Evolutionary conservation across 2,329 filamentous ascomycete species (phyloP).

Genomic region (Exophiala sideris): DNA sequence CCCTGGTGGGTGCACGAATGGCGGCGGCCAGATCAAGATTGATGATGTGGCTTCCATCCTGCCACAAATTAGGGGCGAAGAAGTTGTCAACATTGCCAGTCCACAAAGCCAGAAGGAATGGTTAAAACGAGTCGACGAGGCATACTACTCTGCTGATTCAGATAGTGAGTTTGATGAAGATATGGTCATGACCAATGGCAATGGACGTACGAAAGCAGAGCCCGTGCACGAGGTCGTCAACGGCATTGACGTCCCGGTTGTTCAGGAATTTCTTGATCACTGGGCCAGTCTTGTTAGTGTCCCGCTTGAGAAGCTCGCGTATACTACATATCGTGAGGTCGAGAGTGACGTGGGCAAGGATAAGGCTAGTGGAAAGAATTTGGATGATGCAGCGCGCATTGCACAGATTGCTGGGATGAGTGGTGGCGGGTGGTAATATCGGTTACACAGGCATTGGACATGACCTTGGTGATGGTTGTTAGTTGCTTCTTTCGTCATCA

Average conservation of each 20-base stretch:
- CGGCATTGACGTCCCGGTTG: constrained; percentile 59
- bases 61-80: constrained; percentile 28
- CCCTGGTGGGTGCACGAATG: constrained; percentile 97
- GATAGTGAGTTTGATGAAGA: constrained; percentile 31
- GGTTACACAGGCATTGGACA: too few species aligned
- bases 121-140: constrained; percentile 78
- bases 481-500: too few species aligned
- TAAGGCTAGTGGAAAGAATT: constrained; percentile 43
- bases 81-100: constrained; percentile 5
- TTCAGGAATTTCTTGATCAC: constrained; percentile 67
- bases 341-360: constrained; percentile 89
- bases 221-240: constrained; percentile 49
- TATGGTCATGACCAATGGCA: constrained; percentile 26
- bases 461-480: too few species aligned
- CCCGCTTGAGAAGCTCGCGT: constrained; percentile 66
- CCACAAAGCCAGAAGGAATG: constrained; percentile 82
- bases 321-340: constrained; percentile 87
- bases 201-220: constrained; percentile 29
- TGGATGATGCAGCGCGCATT: constrained; percentile 72
- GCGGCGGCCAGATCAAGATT: constrained; percentile 89
- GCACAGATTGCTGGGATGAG: constrained; percentile 86
- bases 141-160: constrained; percentile 74
- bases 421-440: constrained; percentile 78
- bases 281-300: constrained; percentile 74
- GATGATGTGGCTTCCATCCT: constrained; percentile 60